Evolutionary conservation across 2,329 filamentous ascomycete genomes (phyloP), one percentile per base, ranked within the genome.

Genomic region (Lachnellula cervina): DNA sequence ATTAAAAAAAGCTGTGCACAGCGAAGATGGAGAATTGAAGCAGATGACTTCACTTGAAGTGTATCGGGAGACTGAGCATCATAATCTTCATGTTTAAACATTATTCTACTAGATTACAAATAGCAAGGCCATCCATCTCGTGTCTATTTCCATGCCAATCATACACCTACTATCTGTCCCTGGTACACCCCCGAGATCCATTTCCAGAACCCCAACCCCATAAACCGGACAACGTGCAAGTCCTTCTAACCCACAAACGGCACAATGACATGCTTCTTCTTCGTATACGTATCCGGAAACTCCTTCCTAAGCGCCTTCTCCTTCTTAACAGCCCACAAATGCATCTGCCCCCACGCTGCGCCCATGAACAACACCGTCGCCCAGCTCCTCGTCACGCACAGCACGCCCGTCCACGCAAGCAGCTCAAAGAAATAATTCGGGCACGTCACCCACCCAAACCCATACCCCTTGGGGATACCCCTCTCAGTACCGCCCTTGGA

Each of bases 401-500:
- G 86, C 54, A 97, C 79, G 25, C 91, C 92, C 32, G 89, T 65
- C 94, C 94, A 99, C 0, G 92, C 84, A 38, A 96, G 72, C 6
- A 89, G 80, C 71, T 99, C 94, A 65, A 95, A 97, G 77, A 96
- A 83, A 77, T 99, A 99, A 77, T 99, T 99, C 43, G 94, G 94
- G 76, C 92, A 96, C 13, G 94, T 99, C 51, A 99, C 93, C 37
- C 89, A 74, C 61, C 77, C 79, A 73, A 97, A 97, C 32, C 92
- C 90, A 56, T 93, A 83, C 25, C 94, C 94, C 55, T 78, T 78
- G 1, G 94, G 94, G 61, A 99, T 95, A 65, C 90, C 91, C 57
- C 93, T 83, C 71, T 95, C 90, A 1, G 88, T 93, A 62, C 87
- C 88, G 54, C 92, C 92, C 0, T 83, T 79, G 55, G 84, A 86